Base-by-base conservation (phyloP, 192 early-diverging fungal genomes). In the Backusella sp. region DNA sequence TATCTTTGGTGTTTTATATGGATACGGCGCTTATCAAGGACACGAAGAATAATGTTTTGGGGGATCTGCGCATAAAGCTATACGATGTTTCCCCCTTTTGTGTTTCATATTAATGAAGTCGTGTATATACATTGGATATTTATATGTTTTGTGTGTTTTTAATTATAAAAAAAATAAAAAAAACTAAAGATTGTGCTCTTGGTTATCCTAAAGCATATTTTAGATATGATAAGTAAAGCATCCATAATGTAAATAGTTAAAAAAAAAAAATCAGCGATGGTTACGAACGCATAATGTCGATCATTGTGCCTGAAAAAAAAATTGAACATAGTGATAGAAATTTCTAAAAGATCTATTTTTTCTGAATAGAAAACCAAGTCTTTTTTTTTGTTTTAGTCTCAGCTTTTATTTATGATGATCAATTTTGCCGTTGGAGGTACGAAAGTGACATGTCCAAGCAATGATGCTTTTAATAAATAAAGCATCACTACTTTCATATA, bases 1-100 rank as follows among this genome's bases (percentile, higher is more conserved):
- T 49, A 73, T 94, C 23, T 99, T 97, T 90, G 91, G 93, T 6
- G 11, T 74, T 11, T 70, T 66, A 8, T 79, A 79, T 32, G 28
- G 62, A 12, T 59, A 53, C 19, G 46, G 74, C 53, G 72, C 67
- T 44, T 79, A 79, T 53, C 39, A 44, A 66, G 73, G 73, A 17
- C 65, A 37, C 19, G 39, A 66, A 26, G 73, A 67, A 19, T 74
- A 41, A 71, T 62, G 12, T 49, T n/a, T n/a, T 39, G 2, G 19
- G 53, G 9, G 56, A 62, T 28, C 23, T 62, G 56, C 23, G 26
- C 26, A 62, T 28, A 62, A 3, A 28, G 21, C 4, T 26, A 28
- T 2, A 62, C 12, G 23, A 26, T 11, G 23, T 8, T 11, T 19
- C 23, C 56, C 53, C 56, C 56, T 28, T 11, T 62, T 62, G 26